Evolutionary conservation across 805 yeast species (phyloP).

Genomic region (Saccharomycopsis lassenensis): DNA sequence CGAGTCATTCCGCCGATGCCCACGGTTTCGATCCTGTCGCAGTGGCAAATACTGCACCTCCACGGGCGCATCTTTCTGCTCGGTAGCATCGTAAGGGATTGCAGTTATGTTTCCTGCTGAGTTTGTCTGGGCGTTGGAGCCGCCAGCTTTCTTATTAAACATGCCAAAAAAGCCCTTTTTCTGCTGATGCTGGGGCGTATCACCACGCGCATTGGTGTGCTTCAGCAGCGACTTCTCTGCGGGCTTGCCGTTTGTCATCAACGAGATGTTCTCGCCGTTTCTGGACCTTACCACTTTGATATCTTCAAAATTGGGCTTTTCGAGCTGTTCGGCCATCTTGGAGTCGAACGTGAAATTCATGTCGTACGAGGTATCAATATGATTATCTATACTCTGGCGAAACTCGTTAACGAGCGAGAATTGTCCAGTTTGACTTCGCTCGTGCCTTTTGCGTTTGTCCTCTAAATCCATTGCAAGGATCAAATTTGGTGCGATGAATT

Average conservation of each 20-base stretch:
- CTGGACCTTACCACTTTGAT: slow-evolving; percentile 9
- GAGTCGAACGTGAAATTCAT: slow-evolving; percentile 15
- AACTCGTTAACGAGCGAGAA: slow-evolving; percentile 17
- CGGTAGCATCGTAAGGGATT: slow-evolving; percentile 17
- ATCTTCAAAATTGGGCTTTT: no score
- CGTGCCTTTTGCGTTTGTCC: no score
- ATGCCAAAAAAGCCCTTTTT: slow-evolving; percentile 13
- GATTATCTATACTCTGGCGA: slow-evolving; percentile 16
- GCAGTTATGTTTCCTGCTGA: slow-evolving; percentile 11
- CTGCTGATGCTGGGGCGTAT: slow-evolving; percentile 2
- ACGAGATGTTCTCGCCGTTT: slow-evolving; percentile 5
- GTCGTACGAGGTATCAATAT: slow-evolving; percentile 18
- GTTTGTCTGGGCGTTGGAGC: no score
- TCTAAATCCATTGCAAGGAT: no score
- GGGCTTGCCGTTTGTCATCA: slow-evolving; percentile 9
- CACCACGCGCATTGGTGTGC: background rate
- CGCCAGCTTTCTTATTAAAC: slow-evolving; percentile 10
- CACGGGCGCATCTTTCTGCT: slow-evolving; percentile 16
- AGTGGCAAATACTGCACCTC: slow-evolving; percentile 17
- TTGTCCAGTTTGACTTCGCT: slow-evolving; percentile 15
- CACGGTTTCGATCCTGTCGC: slow-evolving; percentile 1
- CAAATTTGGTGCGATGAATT: no score
- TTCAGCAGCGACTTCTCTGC: slow-evolving; percentile 1
- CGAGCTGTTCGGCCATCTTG: slow-evolving; percentile 6
- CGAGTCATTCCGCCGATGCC: no score